phyloP scores from a whole-genome alignment of 2,329 filamentous ascomycete species.

The Penicillium griseofulvum region DNA sequence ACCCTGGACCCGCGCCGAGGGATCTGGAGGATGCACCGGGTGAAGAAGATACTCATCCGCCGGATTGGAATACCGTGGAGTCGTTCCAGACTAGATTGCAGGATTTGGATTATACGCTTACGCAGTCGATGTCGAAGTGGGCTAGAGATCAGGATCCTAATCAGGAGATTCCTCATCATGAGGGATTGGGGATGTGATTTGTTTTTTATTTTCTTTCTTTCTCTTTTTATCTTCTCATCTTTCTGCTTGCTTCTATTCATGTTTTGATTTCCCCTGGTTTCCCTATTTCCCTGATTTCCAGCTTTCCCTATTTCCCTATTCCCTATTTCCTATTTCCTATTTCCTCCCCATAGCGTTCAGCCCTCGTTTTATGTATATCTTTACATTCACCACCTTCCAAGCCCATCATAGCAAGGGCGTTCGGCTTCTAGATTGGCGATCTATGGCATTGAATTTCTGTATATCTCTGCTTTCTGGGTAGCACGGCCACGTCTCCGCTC shows the following conservation, averaged over 20 bases:
- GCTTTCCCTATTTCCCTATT: too few species aligned
- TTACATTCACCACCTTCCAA: too few species aligned
- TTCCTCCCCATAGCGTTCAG: too few species aligned
- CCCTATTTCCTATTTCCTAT: neutral
- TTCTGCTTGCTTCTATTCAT: neutral
- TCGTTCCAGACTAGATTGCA: slow-evolving; percentile 21
- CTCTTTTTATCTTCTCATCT: neutral
- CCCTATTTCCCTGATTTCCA: neutral
- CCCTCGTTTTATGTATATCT: too few species aligned
- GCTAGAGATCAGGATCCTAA: slow-evolving; percentile 21
- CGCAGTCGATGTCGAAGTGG: slow-evolving; percentile 25
- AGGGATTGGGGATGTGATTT: slow-evolving; percentile 22
- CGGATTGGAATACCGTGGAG: slow-evolving; percentile 23
- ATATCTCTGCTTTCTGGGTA: too few species aligned
- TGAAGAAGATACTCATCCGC: slow-evolving; percentile 10
- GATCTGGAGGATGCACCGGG: slow-evolving; percentile 12
- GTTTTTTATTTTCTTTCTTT: neutral
- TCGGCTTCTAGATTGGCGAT: too few species aligned
- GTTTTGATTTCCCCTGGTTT: neutral
- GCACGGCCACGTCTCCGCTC: too few species aligned
- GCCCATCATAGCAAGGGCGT: too few species aligned
- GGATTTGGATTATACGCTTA: slow-evolving; percentile 15
- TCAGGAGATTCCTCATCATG: slow-evolving; percentile 21
- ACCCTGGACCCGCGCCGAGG: neutral
- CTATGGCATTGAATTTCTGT: too few species aligned